Evolutionary conservation across 176 grass and related monocot genomes (phyloP), one percentile per base, ranked within the genome.

Genomic region (Oryza nivara): DNA sequence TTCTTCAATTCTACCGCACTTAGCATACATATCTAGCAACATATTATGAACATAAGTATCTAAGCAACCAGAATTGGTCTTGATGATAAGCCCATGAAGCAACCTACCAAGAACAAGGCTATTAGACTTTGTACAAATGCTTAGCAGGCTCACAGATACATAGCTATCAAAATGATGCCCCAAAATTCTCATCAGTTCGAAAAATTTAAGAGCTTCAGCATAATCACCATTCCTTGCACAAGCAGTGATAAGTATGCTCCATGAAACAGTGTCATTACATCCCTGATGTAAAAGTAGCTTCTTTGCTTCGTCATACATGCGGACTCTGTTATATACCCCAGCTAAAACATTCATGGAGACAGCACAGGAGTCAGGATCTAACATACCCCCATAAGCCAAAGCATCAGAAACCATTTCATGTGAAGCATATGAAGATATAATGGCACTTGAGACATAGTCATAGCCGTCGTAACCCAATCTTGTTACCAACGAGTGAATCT

Each of bases 11-110:
- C 89, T 91, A 67, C 95, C 95, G 74, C 92, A 98, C 84, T 98
- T 95, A 45, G 87, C 92, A 73, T 97, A 94, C 89, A 97, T 92
- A 86, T 97, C 89, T 43, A 97, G 65, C 84, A 95, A 78, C 83
- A 91, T 47, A 88, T 97, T 95, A 80, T 40, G 30, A 68, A 88
- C 85, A 60, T 74, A 88, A 76, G 87, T 92, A 65, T 98, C 89
- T 9, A 77, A 83, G 84, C 63, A 73, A 11, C 82, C 69, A 16
- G 76, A 91, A 51, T 74, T 73, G 45, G 87, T 95, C 87, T 95
- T 98, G 44, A 92, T 65, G 81, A 90, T 65, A 82, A 95, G 79
- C 4, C 91, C 89, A 69, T 98, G 93, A 83, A 98, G 72, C 47
- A 54, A 83, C 56, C 85, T 92, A 63, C 91, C 93, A 14, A 98